Conservation (phyloP, 192 early-diverging fungal species). For the Linnemannia schmuckeri region DNA sequence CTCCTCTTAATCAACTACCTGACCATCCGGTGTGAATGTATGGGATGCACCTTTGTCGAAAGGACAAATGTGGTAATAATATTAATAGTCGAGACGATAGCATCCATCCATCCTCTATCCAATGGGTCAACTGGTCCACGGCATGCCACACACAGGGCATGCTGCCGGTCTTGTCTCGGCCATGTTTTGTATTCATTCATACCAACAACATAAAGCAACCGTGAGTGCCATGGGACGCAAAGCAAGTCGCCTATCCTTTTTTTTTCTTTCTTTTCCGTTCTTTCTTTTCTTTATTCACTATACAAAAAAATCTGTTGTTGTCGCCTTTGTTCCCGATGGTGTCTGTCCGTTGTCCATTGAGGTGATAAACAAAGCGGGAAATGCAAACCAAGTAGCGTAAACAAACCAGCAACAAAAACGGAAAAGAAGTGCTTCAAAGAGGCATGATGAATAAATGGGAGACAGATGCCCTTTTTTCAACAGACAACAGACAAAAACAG, state of each 20-base stretch:
- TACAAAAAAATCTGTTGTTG: neutral
- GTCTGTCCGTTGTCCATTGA: neutral
- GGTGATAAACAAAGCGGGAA: neutral
- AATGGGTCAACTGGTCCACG: neutral
- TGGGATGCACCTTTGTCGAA: too few relatives aligned
- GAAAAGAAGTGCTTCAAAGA: neutral
- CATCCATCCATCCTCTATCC: neutral
- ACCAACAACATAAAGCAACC: neutral
- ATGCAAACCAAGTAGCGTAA: neutral
- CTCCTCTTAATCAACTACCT: neutral
- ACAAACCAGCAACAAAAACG: neutral
- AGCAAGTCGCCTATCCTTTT: neutral
- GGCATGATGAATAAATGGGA: neutral
- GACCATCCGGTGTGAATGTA: too few relatives aligned
- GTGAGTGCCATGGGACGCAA: neutral
- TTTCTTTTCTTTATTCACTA: neutral
- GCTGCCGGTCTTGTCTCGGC: neutral
- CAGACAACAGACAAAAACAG: neutral
- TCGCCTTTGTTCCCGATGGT: neutral
- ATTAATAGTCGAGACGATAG: too few relatives aligned
- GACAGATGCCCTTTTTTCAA: neutral
- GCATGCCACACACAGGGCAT: neutral
- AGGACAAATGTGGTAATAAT: too few relatives aligned
- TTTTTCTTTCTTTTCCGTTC: neutral
- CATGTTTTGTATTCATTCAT: neutral